Evolutionary conservation across 176 grass and related monocot genomes (phyloP).

Genomic region (Echinochloa phyllopogon): DNA sequence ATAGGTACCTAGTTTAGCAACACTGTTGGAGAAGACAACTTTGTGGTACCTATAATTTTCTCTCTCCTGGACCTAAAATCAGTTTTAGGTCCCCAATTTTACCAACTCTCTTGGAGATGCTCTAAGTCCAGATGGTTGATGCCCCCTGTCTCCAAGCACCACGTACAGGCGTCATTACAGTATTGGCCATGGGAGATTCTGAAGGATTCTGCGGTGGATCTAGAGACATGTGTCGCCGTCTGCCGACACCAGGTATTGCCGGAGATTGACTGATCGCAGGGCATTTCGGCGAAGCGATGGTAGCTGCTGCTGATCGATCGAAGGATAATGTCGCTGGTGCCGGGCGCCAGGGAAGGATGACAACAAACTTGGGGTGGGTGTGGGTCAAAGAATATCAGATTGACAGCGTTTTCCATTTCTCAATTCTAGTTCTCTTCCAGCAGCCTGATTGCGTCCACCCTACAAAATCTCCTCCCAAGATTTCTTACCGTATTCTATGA

Average conservation of each 20-base stretch:
- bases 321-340: not conserved
- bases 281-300: too few relatives aligned
- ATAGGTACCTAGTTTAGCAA: too few relatives aligned
- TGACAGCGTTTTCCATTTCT: not conserved
- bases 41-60: too few relatives aligned
- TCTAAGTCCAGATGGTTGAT: conserved; percentile 38
- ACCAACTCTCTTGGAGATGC: too few relatives aligned
- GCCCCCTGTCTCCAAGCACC: conserved; percentile 24
- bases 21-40: too few relatives aligned
- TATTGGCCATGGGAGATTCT: not conserved
- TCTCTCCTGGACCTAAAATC: too few relatives aligned
- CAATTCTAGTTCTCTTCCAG: not conserved
- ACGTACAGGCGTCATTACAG: not conserved
- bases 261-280: not conserved
- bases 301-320: not conserved
- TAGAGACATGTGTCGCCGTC: not conserved
- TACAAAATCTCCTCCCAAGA: not conserved
- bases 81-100: too few relatives aligned
- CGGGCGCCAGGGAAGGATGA: not conserved
- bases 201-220: conserved; percentile 18
- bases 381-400: not conserved
- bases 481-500: conserved; percentile 27
- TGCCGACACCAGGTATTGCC: not conserved
- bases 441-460: not conserved
- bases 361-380: not conserved